Conservation (phyloP, 2,329 filamentous ascomycete genomes). For the Metarhizium rileyi region DNA sequence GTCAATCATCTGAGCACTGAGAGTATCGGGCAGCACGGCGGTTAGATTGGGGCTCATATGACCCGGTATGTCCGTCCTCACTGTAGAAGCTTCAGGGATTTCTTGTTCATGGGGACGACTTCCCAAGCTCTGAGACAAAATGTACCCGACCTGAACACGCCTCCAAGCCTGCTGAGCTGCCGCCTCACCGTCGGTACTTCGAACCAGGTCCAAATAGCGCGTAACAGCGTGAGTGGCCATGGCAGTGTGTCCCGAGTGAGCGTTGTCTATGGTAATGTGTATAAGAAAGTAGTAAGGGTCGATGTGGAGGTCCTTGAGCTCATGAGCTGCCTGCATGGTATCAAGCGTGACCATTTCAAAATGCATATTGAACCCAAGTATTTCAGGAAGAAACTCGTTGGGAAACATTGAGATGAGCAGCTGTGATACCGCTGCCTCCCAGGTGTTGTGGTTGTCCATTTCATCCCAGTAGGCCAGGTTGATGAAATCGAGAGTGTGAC, state of each 20-base stretch:
- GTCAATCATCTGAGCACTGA: neutral
- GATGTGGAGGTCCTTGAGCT: conserved; percentile 32
- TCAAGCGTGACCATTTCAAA: conserved; percentile 31
- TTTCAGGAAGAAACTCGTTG: conserved; percentile 38
- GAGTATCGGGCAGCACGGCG: neutral
- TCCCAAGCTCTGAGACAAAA: conserved; percentile 7
- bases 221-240: conserved; percentile 31
- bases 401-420: conserved; percentile 36
- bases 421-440: conserved; percentile 35
- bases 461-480: conserved; percentile 1
- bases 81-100: neutral
- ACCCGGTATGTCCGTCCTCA: neutral
- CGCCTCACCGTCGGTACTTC: conserved; percentile 6
- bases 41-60: neutral
- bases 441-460: conserved; percentile 13
- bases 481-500: conserved; percentile 9
- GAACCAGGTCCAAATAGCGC: conserved; percentile 26
- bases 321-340: conserved; percentile 19
- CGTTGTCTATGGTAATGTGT: conserved; percentile 41
- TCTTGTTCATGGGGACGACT: neutral
- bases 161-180: conserved; percentile 7
- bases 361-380: conserved; percentile 40
- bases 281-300: conserved; percentile 39
- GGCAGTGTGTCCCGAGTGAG: conserved; percentile 35
- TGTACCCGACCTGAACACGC: conserved; percentile 8